Base-by-base conservation (phyloP, 441 rosid genomes). In the Aleurites moluccanus region DNA sequence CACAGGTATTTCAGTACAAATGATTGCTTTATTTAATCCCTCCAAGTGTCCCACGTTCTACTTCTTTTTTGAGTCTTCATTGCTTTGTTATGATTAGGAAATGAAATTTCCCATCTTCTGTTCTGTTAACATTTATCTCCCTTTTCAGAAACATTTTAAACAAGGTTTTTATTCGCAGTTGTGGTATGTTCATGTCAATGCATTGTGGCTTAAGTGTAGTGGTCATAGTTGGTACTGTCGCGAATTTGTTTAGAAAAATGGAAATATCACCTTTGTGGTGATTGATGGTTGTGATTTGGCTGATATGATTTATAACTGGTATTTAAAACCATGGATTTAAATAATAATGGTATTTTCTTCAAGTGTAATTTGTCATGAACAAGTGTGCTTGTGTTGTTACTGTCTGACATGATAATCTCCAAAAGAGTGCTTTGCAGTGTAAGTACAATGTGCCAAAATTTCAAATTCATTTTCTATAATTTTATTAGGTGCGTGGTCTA, bases 1-100 rank as follows among this genome's bases (percentile, higher is more conserved):
- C 99, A 56, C 98, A 96, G 99, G 99, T 96, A 55, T 78, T 79
- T 75, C 33, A 59, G 3, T 21, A 40, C 33, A 49, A 35, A 67
- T 61, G 0, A 35, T 44, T 44, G 67, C 47, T 44, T 55, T 11
- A 0, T 60, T 21, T 30, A 38, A 23, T 44, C 14, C 11, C n/a
- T n/a, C 0, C 10, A 7, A 11, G 7, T 53, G 13, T 40, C 11
- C 2, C 8, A 18, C 65, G 6, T 78, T 23, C 1, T 62, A 4
- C 21, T 9, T 77, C 49, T 10, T 47, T 35, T 64, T 55, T 2
- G 4, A 55, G 10, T 10, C 9, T 62, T 64, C 21, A 50, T 47
- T 59, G 5, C 55, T 33, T 72, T 65, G 18, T 59, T 35, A 8
- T 57, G 40, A 49, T 49, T 23, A 60, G 14, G 65, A 53, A 67